Conservation (phyloP, 306 rosid species). For the Ormosia semicastrata region DNA sequence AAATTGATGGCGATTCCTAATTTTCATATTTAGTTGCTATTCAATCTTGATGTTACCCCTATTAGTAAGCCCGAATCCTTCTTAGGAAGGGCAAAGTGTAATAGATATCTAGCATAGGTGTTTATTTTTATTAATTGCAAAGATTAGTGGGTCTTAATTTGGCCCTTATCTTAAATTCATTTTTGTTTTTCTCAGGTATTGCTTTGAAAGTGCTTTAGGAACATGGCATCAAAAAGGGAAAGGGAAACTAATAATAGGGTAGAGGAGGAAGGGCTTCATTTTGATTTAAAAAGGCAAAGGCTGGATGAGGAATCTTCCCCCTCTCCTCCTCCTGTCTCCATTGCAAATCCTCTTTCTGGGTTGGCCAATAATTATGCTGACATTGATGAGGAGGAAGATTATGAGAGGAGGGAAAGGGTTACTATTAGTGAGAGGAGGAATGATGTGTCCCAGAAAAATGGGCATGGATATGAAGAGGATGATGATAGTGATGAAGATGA, state of each 20-base stretch:
- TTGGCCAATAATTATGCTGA: constrained; percentile 57
- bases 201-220: constrained; percentile 4
- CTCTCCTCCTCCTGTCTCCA: constrained; percentile 37
- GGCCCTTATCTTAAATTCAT: background rate
- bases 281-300: constrained; percentile 38
- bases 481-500: constrained; percentile 63
- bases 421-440: constrained; percentile 22
- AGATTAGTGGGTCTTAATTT: background rate
- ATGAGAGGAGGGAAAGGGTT: constrained; percentile 21
- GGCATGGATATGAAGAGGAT: constrained; percentile 36
- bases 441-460: constrained; percentile 39
- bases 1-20: no score
- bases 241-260: no score
- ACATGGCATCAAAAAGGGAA: constrained; percentile 44
- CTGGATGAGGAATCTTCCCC: constrained; percentile 36
- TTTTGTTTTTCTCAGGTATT: background rate
- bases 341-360: constrained; percentile 55
- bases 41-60: background rate
- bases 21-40: no score
- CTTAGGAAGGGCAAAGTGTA: background rate
- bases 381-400: constrained; percentile 48
- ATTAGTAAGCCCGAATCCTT: background rate
- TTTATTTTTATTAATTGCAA: background rate
- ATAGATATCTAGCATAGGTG: background rate
- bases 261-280: constrained; percentile 28